These are phyloP conservation scores for Hemerocallis citrina DNA, from an alignment of 106 monocot species.

Conservation along the genomic window DNA sequence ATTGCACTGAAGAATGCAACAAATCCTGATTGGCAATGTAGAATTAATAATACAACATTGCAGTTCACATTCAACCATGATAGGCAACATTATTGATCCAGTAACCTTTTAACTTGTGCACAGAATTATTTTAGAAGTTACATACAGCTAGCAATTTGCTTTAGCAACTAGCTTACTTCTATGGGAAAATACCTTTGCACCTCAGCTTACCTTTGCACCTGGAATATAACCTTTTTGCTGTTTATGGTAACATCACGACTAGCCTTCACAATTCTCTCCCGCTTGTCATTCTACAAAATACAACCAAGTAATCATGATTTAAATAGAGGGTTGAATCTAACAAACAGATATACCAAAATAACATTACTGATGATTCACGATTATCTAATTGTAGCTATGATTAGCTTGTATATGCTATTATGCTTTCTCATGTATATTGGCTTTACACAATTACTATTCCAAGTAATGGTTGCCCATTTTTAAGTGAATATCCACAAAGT, in stretches of 20 bases:
- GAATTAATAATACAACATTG: neutral
- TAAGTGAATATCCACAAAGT: no score
- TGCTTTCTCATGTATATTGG: no score
- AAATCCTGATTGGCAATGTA: neutral
- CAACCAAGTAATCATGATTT: no score
- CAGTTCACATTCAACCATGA: neutral
- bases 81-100: neutral
- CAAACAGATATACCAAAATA: no score
- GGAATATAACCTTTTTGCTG: constrained; percentile 98
- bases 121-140: neutral
- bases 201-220: constrained; percentile 96
- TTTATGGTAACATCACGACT: constrained; percentile 97
- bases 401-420: no score
- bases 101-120: no score
- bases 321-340: no score
- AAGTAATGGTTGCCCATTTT: no score
- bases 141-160: neutral
- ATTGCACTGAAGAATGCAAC: neutral
- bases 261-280: constrained; percentile 91
- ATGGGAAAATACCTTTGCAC: no score
- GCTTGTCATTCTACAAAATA: constrained; percentile 85
- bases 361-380: no score
- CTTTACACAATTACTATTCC: no score
- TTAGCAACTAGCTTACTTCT: neutral
- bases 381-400: no score